These are phyloP conservation scores for Gardenia jasminoides DNA, from an alignment of 257 asterid species.

Conservation along the genomic window DNA sequence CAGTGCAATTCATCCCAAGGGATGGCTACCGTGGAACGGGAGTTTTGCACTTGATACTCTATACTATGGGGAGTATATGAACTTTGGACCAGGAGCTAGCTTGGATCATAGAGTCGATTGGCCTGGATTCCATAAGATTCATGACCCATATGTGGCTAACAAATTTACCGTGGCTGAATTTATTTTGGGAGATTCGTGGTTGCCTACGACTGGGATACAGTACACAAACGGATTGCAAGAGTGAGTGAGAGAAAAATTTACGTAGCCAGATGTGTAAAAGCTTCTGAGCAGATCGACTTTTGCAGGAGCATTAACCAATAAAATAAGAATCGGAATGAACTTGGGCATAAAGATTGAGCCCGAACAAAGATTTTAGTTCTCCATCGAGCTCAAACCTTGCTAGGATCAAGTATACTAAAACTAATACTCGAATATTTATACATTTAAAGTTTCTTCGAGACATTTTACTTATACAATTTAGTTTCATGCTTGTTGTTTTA, in stretches of 20 bases:
- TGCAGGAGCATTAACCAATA: too few species aligned
- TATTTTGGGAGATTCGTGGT: constrained; percentile 49
- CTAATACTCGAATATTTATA: too few species aligned
- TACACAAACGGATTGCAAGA: constrained; percentile 32
- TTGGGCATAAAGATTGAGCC: too few species aligned
- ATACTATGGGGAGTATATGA: constrained; percentile 49
- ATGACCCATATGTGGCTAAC: constrained; percentile 31
- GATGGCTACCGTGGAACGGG: constrained; percentile 60
- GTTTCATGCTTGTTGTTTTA: too few species aligned
- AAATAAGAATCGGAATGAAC: too few species aligned
- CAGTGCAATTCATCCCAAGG: constrained; percentile 38
- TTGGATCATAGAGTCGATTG: constrained; percentile 39
- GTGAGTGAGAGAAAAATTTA: not conserved
- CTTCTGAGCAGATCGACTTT: not conserved
- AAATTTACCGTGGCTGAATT: constrained; percentile 42
- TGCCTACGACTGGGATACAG: constrained; percentile 52
- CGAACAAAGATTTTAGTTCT: too few species aligned
- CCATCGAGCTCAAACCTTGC: too few species aligned
- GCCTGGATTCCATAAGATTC: constrained; percentile 50
- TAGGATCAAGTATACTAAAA: too few species aligned
- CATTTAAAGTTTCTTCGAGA: too few species aligned
- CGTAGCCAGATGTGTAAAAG: not conserved
- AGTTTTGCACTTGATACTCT: constrained; percentile 36
- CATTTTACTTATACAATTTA: too few species aligned
- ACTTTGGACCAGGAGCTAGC: constrained; percentile 53